phyloP scores from a whole-genome alignment of 768 basidiomycete species.

The Lenzites betulinus region DNA sequence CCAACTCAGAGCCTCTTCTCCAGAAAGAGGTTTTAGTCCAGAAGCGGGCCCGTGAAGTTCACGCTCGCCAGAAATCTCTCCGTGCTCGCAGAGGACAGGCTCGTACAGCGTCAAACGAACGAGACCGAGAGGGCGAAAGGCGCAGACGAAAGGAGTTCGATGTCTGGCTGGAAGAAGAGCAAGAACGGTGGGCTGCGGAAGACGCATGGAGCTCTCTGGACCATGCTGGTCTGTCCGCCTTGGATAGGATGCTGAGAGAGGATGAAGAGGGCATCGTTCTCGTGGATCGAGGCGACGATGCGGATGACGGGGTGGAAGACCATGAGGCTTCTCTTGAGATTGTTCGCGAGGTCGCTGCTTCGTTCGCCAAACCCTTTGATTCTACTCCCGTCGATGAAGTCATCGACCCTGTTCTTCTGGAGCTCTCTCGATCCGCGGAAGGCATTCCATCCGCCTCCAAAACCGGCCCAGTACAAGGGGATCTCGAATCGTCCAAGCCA shows the following conservation, averaged over 20 bases:
- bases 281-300: not conserved
- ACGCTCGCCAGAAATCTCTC: constrained; percentile 24
- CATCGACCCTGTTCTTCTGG: constrained; percentile 37
- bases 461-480: not conserved
- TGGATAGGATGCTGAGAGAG: constrained; percentile 40
- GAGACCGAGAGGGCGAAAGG: constrained; percentile 31
- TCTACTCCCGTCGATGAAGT: constrained; percentile 10
- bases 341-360: not conserved
- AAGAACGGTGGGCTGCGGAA: constrained; percentile 31
- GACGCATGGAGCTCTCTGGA: constrained; percentile 35
- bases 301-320: not conserved
- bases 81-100: constrained; percentile 23
- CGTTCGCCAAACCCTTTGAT: not conserved
- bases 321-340: not conserved
- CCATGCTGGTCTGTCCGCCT: constrained; percentile 31
- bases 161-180: constrained; percentile 27
- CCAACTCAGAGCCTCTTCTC: constrained; percentile 33
- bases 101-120: constrained; percentile 16
- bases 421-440: constrained; percentile 25
- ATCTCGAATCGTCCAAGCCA: not conserved
- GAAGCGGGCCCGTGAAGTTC: constrained; percentile 23
- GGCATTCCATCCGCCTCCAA: not conserved
- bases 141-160: constrained; percentile 27
- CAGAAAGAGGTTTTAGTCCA: constrained; percentile 26
- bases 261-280: constrained; percentile 25